Base-by-base conservation (phyloP, 257 asterid genomes). In the Ballota nigra region DNA sequence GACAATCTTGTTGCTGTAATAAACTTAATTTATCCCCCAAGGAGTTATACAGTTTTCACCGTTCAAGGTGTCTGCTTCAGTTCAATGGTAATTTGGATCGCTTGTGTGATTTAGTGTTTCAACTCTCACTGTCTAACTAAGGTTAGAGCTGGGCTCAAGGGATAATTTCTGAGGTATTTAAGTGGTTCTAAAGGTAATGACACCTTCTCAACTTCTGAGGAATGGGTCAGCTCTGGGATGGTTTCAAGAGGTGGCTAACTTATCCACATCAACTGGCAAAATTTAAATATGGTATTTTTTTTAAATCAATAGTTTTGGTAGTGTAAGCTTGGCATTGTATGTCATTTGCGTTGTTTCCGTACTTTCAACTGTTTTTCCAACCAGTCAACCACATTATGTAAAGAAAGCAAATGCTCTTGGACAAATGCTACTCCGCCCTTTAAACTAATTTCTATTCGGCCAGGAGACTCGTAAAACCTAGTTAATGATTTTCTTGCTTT, bases 401-500 rank as follows among this genome's bases (percentile, higher is more conserved):
- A 65, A 31, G 31, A 51, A 66, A 47, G 71, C 3, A 3, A 47
- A 49, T n/a, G n/a, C n/a, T n/a, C n/a, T n/a, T n/a, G n/a, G n/a
- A n/a, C n/a, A n/a, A n/a, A n/a, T 72, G 77, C 52, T 69, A 26
- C 33, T 40, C 41, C 10, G 33, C 31, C 29, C 49, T 20, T 45
- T 29, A 36, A 22, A 18, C 34, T 57, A 36, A 19, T 57, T 23
- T 53, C 22, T 28, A 51, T 33, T 57, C 49, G 47, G 41, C 23
- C 20, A 24, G 36, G 62, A 45, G 52, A 68, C 69, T 29, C 33
- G 67, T 36, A 62, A 73, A 43, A 49, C 74, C 8, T 66, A 31
- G 29, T 64, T n/a, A 38, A 69, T 36, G 59, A 28, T 53, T 10
- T 60, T 57, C 65, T 57, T 33, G 61, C 53, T 43, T 43, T 28